phyloP scores from a whole-genome alignment of 345 rosid species.

The Hibiscus mutabilis region DNA sequence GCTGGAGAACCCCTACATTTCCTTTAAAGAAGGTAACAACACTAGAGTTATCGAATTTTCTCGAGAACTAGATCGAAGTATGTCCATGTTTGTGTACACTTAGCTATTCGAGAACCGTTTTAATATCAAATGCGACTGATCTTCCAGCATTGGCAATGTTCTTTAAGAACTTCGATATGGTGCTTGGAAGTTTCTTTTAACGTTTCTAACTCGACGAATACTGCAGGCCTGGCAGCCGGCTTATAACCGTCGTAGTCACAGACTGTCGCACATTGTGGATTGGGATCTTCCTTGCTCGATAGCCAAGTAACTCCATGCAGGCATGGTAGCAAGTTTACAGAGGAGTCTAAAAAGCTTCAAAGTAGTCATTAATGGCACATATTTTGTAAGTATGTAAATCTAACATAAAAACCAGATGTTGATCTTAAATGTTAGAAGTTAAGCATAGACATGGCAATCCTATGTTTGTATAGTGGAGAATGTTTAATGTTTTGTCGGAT shows the following conservation, averaged over 20 bases:
- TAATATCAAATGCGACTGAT: too few species aligned
- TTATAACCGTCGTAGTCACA: slow-evolving; percentile 24
- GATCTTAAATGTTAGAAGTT: not conserved
- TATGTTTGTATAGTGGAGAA: not conserved
- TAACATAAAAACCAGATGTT: too few species aligned
- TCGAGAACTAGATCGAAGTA: not conserved
- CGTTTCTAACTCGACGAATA: slow-evolving; percentile 2
- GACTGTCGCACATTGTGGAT: slow-evolving; percentile 28
- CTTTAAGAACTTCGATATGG: too few species aligned
- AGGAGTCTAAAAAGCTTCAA: not conserved
- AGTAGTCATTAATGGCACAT: not conserved
- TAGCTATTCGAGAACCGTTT: not conserved
- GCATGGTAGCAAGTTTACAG: not conserved
- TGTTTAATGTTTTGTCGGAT: not conserved
- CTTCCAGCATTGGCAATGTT: not conserved
- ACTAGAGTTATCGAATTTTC: not conserved
- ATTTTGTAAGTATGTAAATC: too few species aligned
- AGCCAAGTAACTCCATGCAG: slow-evolving; percentile 1
- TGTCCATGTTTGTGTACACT: not conserved
- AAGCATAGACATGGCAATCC: not conserved
- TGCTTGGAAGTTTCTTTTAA: not conserved
- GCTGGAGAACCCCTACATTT: slow-evolving; percentile 60
- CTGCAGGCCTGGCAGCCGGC: slow-evolving; percentile 45
- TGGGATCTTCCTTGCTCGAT: slow-evolving; percentile 54
- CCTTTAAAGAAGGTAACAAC: slow-evolving; percentile 38